These are phyloP conservation scores for Knoxdaviesia proteae DNA, from an alignment of 2,329 filamentous ascomycete species.

Conservation along the genomic window DNA sequence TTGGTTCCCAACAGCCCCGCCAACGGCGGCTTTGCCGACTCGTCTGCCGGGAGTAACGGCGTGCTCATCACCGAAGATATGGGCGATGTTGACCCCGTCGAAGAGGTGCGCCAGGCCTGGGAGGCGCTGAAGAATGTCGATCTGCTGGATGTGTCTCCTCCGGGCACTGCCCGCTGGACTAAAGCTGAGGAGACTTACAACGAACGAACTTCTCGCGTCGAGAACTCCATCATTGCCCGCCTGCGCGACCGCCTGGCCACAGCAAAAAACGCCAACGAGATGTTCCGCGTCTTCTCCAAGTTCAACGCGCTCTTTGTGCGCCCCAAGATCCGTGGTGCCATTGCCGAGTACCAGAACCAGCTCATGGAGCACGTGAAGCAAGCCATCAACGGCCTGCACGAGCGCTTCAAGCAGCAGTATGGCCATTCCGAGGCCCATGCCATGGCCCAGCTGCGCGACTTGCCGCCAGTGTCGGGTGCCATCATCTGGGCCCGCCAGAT, in stretches of 20 bases:
- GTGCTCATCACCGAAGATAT: slow-evolving; percentile 75
- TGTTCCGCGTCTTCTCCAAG: slow-evolving; percentile 99
- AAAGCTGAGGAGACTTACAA: slow-evolving; percentile 93
- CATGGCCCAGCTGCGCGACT: slow-evolving; percentile 91
- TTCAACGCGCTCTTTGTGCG: slow-evolving; percentile 98
- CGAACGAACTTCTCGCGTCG: slow-evolving; percentile 86
- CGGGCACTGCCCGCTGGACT: slow-evolving; percentile 82
- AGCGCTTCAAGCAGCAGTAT: slow-evolving; percentile 97
- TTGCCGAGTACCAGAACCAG: slow-evolving; percentile 93
- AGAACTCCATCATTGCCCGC: slow-evolving; percentile 95
- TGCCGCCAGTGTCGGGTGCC: slow-evolving; percentile 86
- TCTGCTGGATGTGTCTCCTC: slow-evolving; percentile 72
- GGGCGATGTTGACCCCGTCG: slow-evolving; percentile 88
- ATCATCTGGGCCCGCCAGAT: slow-evolving; percentile 98
- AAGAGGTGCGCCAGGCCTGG: slow-evolving; percentile 90
- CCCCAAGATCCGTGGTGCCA: slow-evolving; percentile 96
- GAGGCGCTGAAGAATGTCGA: slow-evolving; percentile 88
- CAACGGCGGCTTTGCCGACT: slow-evolving; percentile 23
- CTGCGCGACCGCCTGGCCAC: slow-evolving; percentile 82
- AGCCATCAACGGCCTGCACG: slow-evolving; percentile 80
- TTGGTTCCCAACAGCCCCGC: slow-evolving; percentile 49
- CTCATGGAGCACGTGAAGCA: slow-evolving; percentile 96
- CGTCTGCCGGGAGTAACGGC: slow-evolving; percentile 26
- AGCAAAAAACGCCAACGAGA: slow-evolving; percentile 93
- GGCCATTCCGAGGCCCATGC: slow-evolving; percentile 93